phyloP scores from a whole-genome alignment of 768 basidiomycete species.

The Mycena leptocephala region DNA sequence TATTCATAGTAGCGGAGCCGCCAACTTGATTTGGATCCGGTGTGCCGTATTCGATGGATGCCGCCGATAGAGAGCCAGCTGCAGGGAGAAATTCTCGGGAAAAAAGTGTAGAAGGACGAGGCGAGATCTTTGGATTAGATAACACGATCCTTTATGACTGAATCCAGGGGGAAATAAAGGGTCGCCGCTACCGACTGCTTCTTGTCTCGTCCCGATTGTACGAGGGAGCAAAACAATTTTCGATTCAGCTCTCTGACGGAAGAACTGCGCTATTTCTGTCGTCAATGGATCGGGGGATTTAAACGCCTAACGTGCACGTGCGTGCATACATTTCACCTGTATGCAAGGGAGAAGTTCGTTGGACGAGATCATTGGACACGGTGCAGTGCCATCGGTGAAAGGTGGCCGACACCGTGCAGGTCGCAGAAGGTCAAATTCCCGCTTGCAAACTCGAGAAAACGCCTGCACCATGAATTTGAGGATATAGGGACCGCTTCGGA shows the following conservation, averaged over 20 bases:
- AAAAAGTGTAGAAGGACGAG: not conserved
- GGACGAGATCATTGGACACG: too few relatives aligned
- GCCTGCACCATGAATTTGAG: too few relatives aligned
- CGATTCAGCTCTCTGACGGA: not conserved
- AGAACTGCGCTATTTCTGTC: not conserved
- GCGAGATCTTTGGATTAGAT: not conserved
- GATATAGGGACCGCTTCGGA: too few relatives aligned
- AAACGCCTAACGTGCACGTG: not conserved
- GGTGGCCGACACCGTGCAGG: too few relatives aligned
- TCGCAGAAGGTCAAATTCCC: too few relatives aligned
- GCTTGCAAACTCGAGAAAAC: too few relatives aligned
- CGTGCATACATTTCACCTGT: not conserved
- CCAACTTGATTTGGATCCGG: too few relatives aligned
- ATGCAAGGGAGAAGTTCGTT: too few relatives aligned
- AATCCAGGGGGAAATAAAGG: not conserved
- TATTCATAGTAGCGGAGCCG: too few relatives aligned
- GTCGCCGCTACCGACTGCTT: not conserved
- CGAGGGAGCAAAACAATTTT: not conserved
- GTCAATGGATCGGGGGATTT: not conserved
- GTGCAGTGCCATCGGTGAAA: too few relatives aligned
- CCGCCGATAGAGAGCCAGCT: not conserved
- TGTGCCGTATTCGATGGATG: not conserved
- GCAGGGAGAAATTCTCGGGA: not conserved
- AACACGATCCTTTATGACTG: not conserved
- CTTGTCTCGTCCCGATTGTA: not conserved